phyloP scores from a whole-genome alignment of 164 flowering plant species.

The Aristolochia contorta region DNA sequence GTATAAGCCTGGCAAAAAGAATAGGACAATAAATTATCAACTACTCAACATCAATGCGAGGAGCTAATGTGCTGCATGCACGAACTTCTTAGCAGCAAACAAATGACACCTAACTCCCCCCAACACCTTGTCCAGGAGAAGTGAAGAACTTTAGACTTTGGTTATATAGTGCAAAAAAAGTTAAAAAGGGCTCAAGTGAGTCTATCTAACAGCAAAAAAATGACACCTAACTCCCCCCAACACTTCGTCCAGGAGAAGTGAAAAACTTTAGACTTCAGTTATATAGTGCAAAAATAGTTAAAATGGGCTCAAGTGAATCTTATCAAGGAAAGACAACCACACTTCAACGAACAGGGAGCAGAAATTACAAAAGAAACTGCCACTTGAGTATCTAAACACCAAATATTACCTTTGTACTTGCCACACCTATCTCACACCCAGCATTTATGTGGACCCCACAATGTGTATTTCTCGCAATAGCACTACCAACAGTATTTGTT shows the following conservation, averaged over 20 bases:
- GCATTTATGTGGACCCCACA: conserved; percentile 99
- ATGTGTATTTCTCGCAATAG: conserved; percentile 83
- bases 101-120: background rate
- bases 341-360: too few relatives aligned
- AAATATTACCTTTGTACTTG: conserved; percentile 81
- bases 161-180: too few relatives aligned
- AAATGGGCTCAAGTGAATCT: background rate
- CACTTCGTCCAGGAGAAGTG: too few relatives aligned
- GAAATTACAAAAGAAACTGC: too few relatives aligned
- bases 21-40: background rate
- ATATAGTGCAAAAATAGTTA: too few relatives aligned
- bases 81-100: background rate
- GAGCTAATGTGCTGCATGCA: too few relatives aligned
- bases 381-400: background rate
- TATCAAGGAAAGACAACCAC: background rate
- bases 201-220: background rate
- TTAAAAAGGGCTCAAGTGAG: background rate
- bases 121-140: background rate
- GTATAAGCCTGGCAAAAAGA: conserved; percentile 69
- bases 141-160: too few relatives aligned
- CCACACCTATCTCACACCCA: conserved; percentile 96
- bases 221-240: background rate
- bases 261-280: too few relatives aligned
- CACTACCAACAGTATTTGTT: conserved; percentile 96
- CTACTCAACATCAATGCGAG: background rate